phyloP scores from a whole-genome alignment of 805 yeast genomes.

The Starmerella sp. region DNA sequence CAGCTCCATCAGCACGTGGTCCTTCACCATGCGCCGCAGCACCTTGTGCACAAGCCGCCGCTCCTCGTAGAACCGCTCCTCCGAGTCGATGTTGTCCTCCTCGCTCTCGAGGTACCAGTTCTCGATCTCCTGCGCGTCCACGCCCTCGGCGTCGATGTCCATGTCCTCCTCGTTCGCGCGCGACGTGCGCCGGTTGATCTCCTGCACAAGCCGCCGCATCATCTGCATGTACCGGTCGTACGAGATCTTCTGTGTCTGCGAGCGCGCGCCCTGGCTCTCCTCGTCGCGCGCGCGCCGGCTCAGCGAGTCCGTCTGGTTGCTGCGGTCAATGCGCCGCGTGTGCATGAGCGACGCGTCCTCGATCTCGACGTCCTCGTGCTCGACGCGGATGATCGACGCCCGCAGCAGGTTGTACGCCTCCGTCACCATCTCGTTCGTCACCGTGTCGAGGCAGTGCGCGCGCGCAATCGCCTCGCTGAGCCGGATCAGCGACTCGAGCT shows the following conservation, averaged over 20 bases:
- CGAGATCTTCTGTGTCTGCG: conserved; percentile 37
- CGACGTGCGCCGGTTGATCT: conserved; percentile 11
- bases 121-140: conserved; percentile 57
- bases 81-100: conserved; percentile 60
- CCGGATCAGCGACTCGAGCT: conserved; percentile 64
- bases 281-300: conserved; percentile 9
- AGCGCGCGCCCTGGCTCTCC: conserved; percentile 11
- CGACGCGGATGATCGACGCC: conserved; percentile 87
- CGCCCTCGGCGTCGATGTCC: conserved; percentile 41
- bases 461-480: conserved; percentile 93
- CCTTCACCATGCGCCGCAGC: conserved; percentile 69
- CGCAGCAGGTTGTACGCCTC: conserved; percentile 86
- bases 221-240: conserved; percentile 77
- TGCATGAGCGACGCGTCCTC: conserved; percentile 39
- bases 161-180: conserved; percentile 40
- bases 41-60: conserved; percentile 66
- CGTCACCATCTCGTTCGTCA: conserved; percentile 73
- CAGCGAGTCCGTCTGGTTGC: conserved; percentile 14
- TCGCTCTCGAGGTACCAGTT: conserved; percentile 69
- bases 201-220: conserved; percentile 35
- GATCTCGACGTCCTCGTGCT: conserved; percentile 81
- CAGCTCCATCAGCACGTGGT: conserved; percentile 66
- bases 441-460: conserved; percentile 86
- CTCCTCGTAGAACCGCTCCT: conserved; percentile 60
- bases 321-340: conserved; percentile 16